These are phyloP conservation scores for Urochloa ruziziensis DNA, from an alignment of 176 grass and related monocot genomes.

Conservation along the genomic window DNA sequence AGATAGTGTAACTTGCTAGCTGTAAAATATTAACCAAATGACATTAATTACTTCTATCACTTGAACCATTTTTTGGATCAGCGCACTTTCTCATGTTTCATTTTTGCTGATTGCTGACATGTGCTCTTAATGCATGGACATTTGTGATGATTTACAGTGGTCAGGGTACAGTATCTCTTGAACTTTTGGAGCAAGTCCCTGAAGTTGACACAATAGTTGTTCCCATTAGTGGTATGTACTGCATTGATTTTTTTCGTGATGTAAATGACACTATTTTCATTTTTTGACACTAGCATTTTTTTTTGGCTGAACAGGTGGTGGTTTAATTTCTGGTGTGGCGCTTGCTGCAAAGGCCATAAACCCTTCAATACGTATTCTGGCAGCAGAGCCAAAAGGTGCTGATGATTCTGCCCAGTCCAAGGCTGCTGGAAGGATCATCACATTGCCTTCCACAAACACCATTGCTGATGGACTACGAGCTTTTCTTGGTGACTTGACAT, in stretches of 20 bases:
- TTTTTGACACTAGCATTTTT: background rate
- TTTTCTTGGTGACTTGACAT: constrained; percentile 90
- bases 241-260: background rate
- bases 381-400: constrained; percentile 90
- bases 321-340: constrained; percentile 86
- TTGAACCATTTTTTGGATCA: background rate
- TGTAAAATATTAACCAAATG: background rate
- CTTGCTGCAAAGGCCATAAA: constrained; percentile 91
- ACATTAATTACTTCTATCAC: background rate
- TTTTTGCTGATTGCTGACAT: background rate
- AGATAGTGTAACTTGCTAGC: too few relatives aligned
- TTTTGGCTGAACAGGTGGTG: constrained; percentile 61
- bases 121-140: background rate
- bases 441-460: constrained; percentile 60
- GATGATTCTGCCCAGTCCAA: constrained; percentile 88
- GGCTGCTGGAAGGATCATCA: constrained; percentile 72
- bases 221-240: constrained; percentile 81
- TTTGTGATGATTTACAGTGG: constrained; percentile 63
- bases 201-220: constrained; percentile 76
- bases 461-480: constrained; percentile 92
- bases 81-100: background rate
- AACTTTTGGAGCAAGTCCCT: constrained; percentile 80
- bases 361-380: constrained; percentile 77
- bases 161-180: constrained; percentile 85
- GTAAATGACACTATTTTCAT: background rate